A percentile compares a stretch with the other conserved stretches of the same genome.
These are phyloP conservation scores for Monosporascus sp. DNA, from an alignment of 2,329 filamentous ascomycete genomes.

Conservation along the genomic window DNA sequence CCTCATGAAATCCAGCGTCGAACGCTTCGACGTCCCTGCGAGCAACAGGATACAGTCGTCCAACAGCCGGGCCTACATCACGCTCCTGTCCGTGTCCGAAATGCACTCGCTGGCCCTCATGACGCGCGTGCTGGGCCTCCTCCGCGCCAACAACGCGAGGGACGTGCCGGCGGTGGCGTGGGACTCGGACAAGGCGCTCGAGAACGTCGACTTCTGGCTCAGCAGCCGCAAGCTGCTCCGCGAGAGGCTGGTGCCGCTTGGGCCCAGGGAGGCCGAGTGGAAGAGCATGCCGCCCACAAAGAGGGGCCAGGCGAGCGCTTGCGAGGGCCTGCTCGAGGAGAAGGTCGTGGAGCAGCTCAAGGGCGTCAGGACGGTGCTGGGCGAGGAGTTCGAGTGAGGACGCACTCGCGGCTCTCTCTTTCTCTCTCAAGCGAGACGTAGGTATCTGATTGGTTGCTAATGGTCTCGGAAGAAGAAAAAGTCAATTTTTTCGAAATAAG, in stretches of 20 bases:
- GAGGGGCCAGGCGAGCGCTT: constrained; percentile 33
- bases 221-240: constrained; percentile 63
- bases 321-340: constrained; percentile 67
- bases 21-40: constrained; percentile 62
- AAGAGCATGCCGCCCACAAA: constrained; percentile 31
- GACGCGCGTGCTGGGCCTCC: constrained; percentile 63
- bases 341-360: constrained; percentile 68
- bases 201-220: constrained; percentile 81
- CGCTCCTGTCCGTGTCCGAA: constrained; percentile 69
- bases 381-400: constrained; percentile 42
- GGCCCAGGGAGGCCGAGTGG: constrained; percentile 66
- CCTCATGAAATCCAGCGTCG: constrained; percentile 67
- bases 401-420: no score
- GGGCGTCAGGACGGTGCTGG: constrained; percentile 51
- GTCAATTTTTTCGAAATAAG: no score
- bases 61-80: constrained; percentile 53
- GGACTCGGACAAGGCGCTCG: constrained; percentile 67
- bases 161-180: constrained; percentile 71
- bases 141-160: constrained; percentile 61
- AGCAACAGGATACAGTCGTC: constrained; percentile 48
- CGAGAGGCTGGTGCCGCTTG: constrained; percentile 68
- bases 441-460: no score
- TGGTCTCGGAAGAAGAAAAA: no score
- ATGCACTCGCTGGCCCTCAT: constrained; percentile 75
- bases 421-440: no score